Evolutionary conservation across 345 rosid species (phyloP), one percentile per base, ranked within the genome.

Genomic region (Adansonia digitata): DNA sequence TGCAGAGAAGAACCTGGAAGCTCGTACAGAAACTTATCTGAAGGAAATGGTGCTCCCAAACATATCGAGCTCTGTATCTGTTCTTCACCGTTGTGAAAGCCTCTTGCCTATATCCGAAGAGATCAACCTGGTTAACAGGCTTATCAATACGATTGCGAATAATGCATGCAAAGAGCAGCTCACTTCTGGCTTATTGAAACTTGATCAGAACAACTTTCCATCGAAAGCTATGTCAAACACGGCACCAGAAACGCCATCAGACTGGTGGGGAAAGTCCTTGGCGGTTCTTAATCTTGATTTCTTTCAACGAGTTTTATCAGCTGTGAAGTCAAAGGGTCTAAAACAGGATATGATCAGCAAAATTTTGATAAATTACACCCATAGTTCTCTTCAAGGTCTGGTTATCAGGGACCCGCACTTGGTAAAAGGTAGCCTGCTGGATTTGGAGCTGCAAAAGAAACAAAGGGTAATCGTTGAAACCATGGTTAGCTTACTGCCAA

Each of bases 131-230:
- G 88, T 93, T 37, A 82, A 59, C 75, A 83, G 93, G 79, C 88
- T 95, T 40, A 85, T 93, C 81, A 80, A 80, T 69, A 83, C 93
- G 15, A 90, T 95, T 18, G 97, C 94, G 39, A 91, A 80, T 80
- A 93, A 87, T 75, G 97, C 96, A 0, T 93, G 99, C 85, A 93
- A 93, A 78, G 99, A 95, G 85, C 97, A 95, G 81, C 93, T 95
- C 49, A 84, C 97, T n/a, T 91, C 99, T 3, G 98, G 99, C 43
- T 82, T 95, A 77, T 46, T 89, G 56, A 95, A 93, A 83, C 97
- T 95, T 46, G 97, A 95, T 77, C 93, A 90, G n/a, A n/a, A n/a
- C 35, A 83, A 84, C 52, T 91, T 83, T 82, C 81, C 90, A 3
- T 79, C 83, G 17, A 90, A 88, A 78, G 7, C 75, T 39, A 61